phyloP scores from a whole-genome alignment of 441 rosid genomes.

The Oxalis stricta region DNA sequence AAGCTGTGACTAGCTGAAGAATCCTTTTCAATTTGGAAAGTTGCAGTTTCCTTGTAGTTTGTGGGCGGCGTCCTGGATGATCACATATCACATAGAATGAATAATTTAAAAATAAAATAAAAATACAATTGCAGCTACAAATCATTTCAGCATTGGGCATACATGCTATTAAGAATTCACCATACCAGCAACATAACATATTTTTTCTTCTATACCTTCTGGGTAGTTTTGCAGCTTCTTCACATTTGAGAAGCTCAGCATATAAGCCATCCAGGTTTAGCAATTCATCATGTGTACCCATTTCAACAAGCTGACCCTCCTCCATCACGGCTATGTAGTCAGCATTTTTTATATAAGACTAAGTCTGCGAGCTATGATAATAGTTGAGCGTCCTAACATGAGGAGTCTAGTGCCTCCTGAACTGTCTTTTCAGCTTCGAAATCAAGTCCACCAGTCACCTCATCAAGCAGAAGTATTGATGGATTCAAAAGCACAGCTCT shows the following conservation, averaged over 20 bases:
- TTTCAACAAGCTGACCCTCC: constrained; percentile 98
- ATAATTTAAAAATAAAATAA: constrained; percentile 2
- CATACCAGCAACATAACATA: not conserved
- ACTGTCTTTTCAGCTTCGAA: constrained; percentile 92
- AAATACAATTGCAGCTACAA: not conserved
- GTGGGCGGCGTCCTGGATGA: constrained; percentile 74
- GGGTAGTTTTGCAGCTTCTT: constrained; percentile 97
- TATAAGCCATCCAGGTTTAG: constrained; percentile 68
- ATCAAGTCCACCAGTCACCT: constrained; percentile 96
- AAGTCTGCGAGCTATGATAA: constrained; percentile 88
- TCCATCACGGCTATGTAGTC: constrained; percentile 99
- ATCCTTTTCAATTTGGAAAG: constrained; percentile 80
- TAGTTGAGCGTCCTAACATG: constrained; percentile 95
- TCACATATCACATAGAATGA: constrained; percentile 7
- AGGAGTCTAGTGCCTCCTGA: constrained; percentile 87
- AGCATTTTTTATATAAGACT: constrained; percentile 90
- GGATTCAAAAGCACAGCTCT: constrained; percentile 95
- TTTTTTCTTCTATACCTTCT: constrained; percentile 53
- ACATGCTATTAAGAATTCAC: not conserved
- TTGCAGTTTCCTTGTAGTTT: constrained; percentile 46
- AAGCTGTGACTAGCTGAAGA: constrained; percentile 72
- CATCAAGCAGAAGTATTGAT: constrained; percentile 86
- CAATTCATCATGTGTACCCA: constrained; percentile 97
- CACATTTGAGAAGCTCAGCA: constrained; percentile 92
- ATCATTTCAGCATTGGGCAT: not conserved